Percentiles rank a stretch among this genome's conserved stretches.
Conservation (phyloP, 495 filamentous ascomycete genomes). For the Penicillium malachiteum region DNA sequence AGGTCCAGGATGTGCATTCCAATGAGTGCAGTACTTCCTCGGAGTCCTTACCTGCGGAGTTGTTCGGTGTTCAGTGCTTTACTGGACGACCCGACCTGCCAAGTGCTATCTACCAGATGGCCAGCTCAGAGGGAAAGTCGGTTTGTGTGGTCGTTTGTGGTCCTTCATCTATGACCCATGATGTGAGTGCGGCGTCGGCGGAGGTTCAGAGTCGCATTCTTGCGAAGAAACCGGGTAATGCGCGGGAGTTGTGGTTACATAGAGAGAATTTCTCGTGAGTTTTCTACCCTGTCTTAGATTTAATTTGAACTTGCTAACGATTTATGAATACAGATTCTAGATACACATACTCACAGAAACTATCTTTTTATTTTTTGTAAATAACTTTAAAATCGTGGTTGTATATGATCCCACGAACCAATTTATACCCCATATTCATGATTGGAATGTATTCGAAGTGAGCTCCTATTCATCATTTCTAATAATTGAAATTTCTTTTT, state of each 20-base stretch:
- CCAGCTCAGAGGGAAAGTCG: conserved; percentile 8
- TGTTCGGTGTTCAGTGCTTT: conserved; percentile 16
- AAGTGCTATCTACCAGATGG: conserved; percentile 1
- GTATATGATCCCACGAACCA: no score
- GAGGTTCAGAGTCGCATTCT: conserved; percentile 14
- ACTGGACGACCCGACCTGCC: conserved; percentile 17
- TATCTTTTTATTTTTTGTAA: no score
- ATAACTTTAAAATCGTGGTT: no score
- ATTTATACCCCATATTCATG: no score
- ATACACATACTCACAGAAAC: no score
- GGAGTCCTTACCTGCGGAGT: conserved; percentile 1
- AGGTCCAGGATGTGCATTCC: conserved; percentile 4
- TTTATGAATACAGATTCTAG: no score
- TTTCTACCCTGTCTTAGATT: background rate
- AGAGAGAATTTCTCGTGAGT: conserved; percentile 26
- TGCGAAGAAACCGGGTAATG: conserved; percentile 7
- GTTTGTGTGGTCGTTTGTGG: conserved; percentile 21
- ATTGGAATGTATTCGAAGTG: no score
- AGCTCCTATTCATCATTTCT: no score
- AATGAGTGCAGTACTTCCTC: conserved; percentile 7
- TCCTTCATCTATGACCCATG: conserved; percentile 20
- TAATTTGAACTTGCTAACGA: background rate
- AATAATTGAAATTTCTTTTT: no score
- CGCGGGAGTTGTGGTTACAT: conserved; percentile 23
- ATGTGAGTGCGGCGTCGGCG: conserved; percentile 18